phyloP scores from a whole-genome alignment of 306 rosid genomes.

The Psophocarpus tetragonolobus region DNA sequence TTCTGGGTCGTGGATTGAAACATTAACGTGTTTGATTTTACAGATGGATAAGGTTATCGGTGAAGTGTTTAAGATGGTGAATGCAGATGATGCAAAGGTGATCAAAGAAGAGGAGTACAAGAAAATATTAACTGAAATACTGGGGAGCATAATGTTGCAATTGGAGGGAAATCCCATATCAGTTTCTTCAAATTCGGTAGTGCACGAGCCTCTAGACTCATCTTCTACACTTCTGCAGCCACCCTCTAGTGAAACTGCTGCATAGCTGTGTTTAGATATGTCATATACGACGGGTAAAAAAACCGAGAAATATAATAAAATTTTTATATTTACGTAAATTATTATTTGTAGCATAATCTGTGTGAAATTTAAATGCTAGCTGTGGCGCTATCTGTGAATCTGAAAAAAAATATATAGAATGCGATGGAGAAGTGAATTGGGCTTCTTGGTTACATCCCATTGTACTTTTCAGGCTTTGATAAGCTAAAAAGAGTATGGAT shows the following conservation, averaged over 20 bases:
- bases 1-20: not conserved
- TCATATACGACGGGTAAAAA: not conserved
- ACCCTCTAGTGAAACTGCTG: constrained; percentile 39
- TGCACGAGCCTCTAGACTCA: constrained; percentile 80
- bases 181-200: constrained; percentile 78
- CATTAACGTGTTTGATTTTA: not conserved
- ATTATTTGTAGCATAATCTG: constrained; percentile 24
- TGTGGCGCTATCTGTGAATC: not conserved
- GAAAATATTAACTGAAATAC: constrained; percentile 63
- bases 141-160: constrained; percentile 76
- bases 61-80: constrained; percentile 56
- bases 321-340: constrained; percentile 33
- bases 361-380: constrained; percentile 24
- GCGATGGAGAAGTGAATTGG: constrained; percentile 15
- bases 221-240: constrained; percentile 76
- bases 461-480: not conserved
- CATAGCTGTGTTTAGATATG: constrained; percentile 14
- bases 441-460: constrained; percentile 1
- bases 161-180: constrained; percentile 72
- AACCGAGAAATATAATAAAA: constrained; percentile 13
- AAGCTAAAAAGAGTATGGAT: not conserved
- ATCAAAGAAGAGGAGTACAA: constrained; percentile 88
- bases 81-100: constrained; percentile 60
- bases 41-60: constrained; percentile 79
- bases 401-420: constrained; percentile 21